Evolutionary conservation across 192 early-diverging fungal species (phyloP).

Genomic region (Backusella australiensis): DNA sequence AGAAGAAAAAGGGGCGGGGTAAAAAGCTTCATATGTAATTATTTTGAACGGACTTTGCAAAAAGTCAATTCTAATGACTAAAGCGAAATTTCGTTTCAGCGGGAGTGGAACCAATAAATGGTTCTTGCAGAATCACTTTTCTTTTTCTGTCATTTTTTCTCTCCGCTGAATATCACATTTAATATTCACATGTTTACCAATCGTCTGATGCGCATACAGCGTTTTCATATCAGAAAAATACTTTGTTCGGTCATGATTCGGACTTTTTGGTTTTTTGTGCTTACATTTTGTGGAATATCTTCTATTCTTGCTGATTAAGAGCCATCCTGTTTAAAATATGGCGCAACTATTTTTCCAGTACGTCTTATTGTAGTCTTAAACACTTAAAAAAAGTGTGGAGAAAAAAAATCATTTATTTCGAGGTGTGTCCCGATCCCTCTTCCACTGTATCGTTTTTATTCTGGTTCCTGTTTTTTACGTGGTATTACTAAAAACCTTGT

Average conservation of each 20-base stretch:
- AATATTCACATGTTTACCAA: slow-evolving; percentile 3
- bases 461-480: not conserved
- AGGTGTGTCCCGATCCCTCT: not conserved
- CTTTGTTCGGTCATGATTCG: not conserved
- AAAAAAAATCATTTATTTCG: not conserved
- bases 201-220: not conserved
- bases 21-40: not conserved
- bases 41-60: not conserved
- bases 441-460: not conserved
- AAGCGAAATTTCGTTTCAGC: slow-evolving; percentile 6
- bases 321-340: not conserved
- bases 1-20: not conserved
- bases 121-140: not conserved
- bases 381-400: not conserved
- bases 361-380: not conserved
- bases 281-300: not conserved
- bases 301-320: slow-evolving; percentile 6
- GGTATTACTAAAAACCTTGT: not conserved
- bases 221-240: not conserved
- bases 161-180: slow-evolving; percentile 9
- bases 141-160: not conserved
- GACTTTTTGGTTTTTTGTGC: not conserved
- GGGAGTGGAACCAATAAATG: not conserved
- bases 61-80: slow-evolving; percentile 4
- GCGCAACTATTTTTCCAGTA: not conserved